These are phyloP conservation scores for Roridomyces roridus DNA, from an alignment of 768 basidiomycete species.

Conservation along the genomic window DNA sequence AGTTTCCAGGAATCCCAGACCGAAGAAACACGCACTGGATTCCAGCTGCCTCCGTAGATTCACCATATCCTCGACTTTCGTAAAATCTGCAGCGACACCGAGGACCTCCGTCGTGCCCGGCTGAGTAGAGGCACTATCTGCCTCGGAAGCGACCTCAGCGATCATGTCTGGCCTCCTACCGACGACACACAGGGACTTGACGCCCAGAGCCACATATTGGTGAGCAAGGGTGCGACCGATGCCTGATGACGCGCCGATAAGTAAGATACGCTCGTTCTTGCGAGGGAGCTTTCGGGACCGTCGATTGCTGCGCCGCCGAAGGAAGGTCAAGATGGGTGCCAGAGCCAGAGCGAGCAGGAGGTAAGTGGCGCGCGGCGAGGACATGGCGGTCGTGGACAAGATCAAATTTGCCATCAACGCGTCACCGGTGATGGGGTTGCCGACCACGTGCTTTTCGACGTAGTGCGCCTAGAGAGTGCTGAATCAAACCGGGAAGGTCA, in stretches of 20 bases:
- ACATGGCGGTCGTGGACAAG: neutral
- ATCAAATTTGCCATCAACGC: too few relatives aligned
- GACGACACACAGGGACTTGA: conserved; percentile 69
- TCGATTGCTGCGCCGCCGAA: conserved; percentile 9
- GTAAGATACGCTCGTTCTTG: conserved; percentile 71
- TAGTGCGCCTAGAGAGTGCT: too few relatives aligned
- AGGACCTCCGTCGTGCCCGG: conserved; percentile 45
- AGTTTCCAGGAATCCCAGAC: neutral
- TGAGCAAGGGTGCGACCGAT: conserved; percentile 77
- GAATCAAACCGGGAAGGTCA: too few relatives aligned
- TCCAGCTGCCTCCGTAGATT: conserved; percentile 57
- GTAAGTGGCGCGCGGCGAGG: neutral
- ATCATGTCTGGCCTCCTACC: conserved; percentile 66
- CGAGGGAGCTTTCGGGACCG: conserved; percentile 45
- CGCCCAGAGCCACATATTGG: conserved; percentile 77
- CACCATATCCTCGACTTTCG: conserved; percentile 70
- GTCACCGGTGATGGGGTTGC: too few relatives aligned
- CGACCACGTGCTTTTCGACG: too few relatives aligned
- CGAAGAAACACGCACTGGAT: conserved; percentile 50
- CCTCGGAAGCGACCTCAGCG: conserved; percentile 66
- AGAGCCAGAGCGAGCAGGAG: conserved; percentile 13
- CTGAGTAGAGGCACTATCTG: conserved; percentile 36
- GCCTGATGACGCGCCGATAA: conserved; percentile 86
- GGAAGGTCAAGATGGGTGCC: neutral
- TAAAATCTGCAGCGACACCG: conserved; percentile 66